Evolutionary conservation across 257 asterid genomes (phyloP), one percentile per base, ranked within the genome.

Genomic region (Nyctanthes arbortristis): DNA sequence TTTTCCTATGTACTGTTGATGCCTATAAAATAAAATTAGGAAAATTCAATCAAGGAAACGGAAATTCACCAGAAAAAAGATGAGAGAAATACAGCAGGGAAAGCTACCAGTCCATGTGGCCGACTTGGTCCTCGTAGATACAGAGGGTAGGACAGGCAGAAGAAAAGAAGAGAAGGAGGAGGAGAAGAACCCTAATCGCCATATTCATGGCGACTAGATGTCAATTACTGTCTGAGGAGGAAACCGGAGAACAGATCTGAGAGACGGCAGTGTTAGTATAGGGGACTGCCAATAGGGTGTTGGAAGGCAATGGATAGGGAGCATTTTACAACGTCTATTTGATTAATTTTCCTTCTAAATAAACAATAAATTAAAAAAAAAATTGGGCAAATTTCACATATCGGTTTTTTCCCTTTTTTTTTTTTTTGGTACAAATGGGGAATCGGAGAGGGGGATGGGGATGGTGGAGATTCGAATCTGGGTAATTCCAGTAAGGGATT

Each of bases 1-100:
- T 87, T 93, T 93, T 56, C 97, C 99, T 63, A 93, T 79, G 83
- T 93, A 93, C 89, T 84, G 94, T 28, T 93, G 96, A 80, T 91
- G 97, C 99, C 99, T 93, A 37, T 60, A 65, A 10, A n/a, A n/a
- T n/a, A n/a, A n/a, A 75, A 69, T 69, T 30, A 65, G 56, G 7
- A 69, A 24, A 73, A 65, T 67, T 57, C 70, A 79, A 68, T 45
- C 80, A 73, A 65, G 24, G 63, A 34, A 31, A 56, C 13, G n/a
- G n/a, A 28, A n/a, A 60, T 14, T 54, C 12, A n/a, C 4, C 37
- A 40, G 6, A 36, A 62, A 13, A 40, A 37, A 59, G n/a, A 18
- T 8, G n/a, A n/a, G n/a, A n/a, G n/a, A 25, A 9, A 64, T 28
- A 60, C 71, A 27, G 22, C n/a, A 32, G 75, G 43, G 57, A 65